Base-by-base conservation (phyloP, 306 rosid genomes). In the Trifolium pratense region DNA sequence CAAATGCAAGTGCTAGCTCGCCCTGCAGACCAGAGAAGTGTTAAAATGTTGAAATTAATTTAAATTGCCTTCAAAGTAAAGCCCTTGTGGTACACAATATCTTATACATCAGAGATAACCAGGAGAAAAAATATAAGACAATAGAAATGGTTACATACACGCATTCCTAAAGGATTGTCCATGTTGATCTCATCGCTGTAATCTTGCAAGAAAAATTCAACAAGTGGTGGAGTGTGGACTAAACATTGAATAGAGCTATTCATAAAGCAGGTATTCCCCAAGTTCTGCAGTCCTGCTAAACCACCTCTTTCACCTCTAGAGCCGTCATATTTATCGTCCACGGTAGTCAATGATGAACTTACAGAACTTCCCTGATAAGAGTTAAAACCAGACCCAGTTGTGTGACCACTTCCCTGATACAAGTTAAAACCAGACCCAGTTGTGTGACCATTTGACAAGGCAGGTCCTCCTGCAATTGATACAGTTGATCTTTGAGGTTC, bases 191-290 rank as follows among this genome's bases (percentile, higher is more conserved):
- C 97, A 70, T 90, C 89, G 17, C 79, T 79, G 83, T 95, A 95
- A 84, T 95, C 97, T 88, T 90, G 89, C 82, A 95, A 85, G 83
- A 95, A 95, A 80, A 90, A 95, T 77, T 86, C 92, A 70, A 78
- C 87, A 77, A 95, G 88, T 16, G 88, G 96, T 29, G 97, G 96
- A 8, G 99, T 95, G 63, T 95, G 99, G 77, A 90, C 97, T 78
- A 95, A 84, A 84, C 99, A 95, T 63, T 91, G 99, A 78, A 95
- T 34, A 62, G 99, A 79, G 73, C 99, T 95, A 78, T 91, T 95
- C 99, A 95, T 95, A 81, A 95, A 95, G 83, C 99, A 95, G 56
- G 99, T 95, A 81, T 95, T 95, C 55, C 99, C 99, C 68, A 95
- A 86, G 85, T 95, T 95, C 87, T 95, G 99, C 86, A 95, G 78